phyloP scores from a whole-genome alignment of 257 asterid species.

The Ligustrum vulgare region DNA sequence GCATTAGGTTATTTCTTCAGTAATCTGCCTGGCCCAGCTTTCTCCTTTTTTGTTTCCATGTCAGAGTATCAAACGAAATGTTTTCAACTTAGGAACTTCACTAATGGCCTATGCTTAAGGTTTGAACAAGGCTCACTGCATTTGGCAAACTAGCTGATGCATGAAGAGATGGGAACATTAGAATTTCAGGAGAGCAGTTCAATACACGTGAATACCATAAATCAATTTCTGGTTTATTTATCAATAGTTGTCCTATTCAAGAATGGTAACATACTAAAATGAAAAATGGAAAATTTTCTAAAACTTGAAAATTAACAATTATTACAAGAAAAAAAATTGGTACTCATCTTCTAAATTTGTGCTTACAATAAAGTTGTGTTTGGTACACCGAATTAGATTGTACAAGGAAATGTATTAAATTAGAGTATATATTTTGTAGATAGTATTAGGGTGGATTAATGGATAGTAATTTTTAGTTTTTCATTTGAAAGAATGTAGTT shows the following conservation, averaged over 20 bases:
- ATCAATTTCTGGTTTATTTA: background rate
- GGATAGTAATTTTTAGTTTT: background rate
- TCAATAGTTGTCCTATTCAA: background rate
- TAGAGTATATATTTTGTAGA: background rate
- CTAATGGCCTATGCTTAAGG: background rate
- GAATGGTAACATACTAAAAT: background rate
- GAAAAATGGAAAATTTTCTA: background rate
- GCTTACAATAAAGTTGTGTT: background rate
- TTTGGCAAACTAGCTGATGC: background rate
- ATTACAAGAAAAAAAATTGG: background rate
- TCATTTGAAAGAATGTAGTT: background rate
- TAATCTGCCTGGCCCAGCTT: background rate
- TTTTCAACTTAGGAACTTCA: background rate
- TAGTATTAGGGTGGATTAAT: background rate
- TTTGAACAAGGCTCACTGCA: background rate
- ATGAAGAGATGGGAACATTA: background rate
- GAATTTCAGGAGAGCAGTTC: background rate
- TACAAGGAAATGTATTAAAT: background rate
- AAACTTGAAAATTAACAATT: background rate
- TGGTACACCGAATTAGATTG: background rate
- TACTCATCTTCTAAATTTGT: background rate
- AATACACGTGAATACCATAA: background rate
- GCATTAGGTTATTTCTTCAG: background rate
- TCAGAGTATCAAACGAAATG: background rate
- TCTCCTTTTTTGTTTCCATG: background rate